These are phyloP conservation scores for Mycena belliarum DNA, from an alignment of 768 basidiomycete species.

Conservation along the genomic window DNA sequence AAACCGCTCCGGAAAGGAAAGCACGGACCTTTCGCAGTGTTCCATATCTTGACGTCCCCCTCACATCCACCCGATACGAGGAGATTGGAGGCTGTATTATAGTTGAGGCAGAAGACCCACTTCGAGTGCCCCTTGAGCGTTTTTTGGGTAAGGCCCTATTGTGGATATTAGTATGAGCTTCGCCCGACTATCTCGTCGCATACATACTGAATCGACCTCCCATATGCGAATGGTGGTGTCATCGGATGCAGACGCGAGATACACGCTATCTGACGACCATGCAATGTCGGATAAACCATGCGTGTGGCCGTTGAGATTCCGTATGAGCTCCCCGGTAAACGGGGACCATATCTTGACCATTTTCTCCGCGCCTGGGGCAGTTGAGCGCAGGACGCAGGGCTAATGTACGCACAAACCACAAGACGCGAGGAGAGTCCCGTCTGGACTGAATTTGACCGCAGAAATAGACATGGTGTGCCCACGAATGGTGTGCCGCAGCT, in stretches of 20 bases:
- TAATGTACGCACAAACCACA: slow-evolving; percentile 60
- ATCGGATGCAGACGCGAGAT: slow-evolving; percentile 90
- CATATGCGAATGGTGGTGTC: slow-evolving; percentile 89
- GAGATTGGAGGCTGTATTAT: slow-evolving; percentile 83
- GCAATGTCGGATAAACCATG: slow-evolving; percentile 87
- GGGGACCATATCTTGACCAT: slow-evolving; percentile 83
- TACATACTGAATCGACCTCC: slow-evolving; percentile 80
- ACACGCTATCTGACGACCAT: slow-evolving; percentile 82
- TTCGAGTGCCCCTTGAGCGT: slow-evolving; percentile 79
- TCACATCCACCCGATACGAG: slow-evolving; percentile 93
- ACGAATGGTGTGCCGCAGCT: slow-evolving; percentile 61
- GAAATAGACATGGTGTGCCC: slow-evolving; percentile 87
- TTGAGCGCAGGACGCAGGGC: slow-evolving; percentile 7
- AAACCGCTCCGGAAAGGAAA: slow-evolving; percentile 10
- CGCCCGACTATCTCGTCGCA: slow-evolving; percentile 5
- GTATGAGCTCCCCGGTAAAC: slow-evolving; percentile 73
- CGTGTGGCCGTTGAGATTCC: slow-evolving; percentile 74
- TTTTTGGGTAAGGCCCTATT: slow-evolving; percentile 69
- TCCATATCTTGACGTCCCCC: slow-evolving; percentile 92
- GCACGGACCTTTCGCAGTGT: slow-evolving; percentile 71
- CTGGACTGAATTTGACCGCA: slow-evolving; percentile 88
- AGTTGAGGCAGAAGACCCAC: slow-evolving; percentile 91
- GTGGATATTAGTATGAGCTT: slow-evolving; percentile 1
- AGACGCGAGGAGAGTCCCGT: slow-evolving; percentile 84
- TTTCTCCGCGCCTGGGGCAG: slow-evolving; percentile 65